Evolutionary conservation across 1,284 basidiomycete species (phyloP), one percentile per base, ranked within the genome.

Genomic region (Cryptococcus maquisensis): DNA sequence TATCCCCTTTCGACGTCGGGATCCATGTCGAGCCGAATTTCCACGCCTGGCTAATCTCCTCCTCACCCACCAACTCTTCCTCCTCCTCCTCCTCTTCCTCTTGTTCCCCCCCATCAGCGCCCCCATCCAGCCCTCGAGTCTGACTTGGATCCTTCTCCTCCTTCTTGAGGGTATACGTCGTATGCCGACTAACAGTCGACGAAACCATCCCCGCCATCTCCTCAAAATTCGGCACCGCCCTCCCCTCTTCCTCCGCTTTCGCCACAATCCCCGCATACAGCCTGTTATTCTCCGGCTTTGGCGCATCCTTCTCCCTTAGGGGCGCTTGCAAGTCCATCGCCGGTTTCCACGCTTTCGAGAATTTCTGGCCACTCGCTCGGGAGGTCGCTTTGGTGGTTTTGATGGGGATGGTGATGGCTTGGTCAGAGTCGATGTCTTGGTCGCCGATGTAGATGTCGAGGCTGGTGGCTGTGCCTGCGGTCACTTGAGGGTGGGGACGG

Each of bases 11-110:
- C 88, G 86, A 72, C 6, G 87, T 85, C 2, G 91, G 90, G 1
- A 86, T 86, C 72, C 92, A 91, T 3, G 87, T 89, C 3, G 88
- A 85, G 5, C 95, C 95, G 63, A 97, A 96, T 72, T 91, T 89
- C 81, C 88, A 97, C 0, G 92, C 95, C 59, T 83, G 81, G 20
- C 75, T 73, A 9, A 76, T 55, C 60, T 76, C 72, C 46, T 76
- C 74, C 60, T 72, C 70, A 15, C 62, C 65, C 6, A 76, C 74
- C 20, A 65, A 60, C 46, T 75, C 74, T n/a, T 74, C 71, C 46
- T 77, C 73, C 7, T 70, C 66, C 3, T 77, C 66, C 20, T 72
- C 70, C 26, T 57, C 47, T 18, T 51, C 56, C 39, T 62, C 65
- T 15, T 63, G 52, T 41, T 42, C 41, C 39, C n/a, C n/a, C 39